Base-by-base conservation (phyloP, 2,329 filamentous ascomycete species). In the Paecilomyces formosus region DNA sequence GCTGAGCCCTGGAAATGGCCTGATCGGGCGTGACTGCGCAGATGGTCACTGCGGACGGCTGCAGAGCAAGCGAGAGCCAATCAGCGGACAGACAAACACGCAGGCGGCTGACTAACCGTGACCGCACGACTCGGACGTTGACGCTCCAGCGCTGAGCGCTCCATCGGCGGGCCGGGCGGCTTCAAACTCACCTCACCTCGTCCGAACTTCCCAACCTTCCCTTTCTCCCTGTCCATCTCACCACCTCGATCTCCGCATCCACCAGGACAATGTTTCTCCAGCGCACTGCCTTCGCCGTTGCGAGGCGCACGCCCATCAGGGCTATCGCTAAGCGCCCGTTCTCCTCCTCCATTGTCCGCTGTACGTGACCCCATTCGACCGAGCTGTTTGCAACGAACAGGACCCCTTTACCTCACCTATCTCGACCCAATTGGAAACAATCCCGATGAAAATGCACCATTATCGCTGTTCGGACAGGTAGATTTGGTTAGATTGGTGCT, bases 181-280 rank as follows among this genome's bases (percentile, higher is more conserved):
- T 72, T 73, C 71, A 71, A 73, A 72, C 68, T 72, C 68, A 71
- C 70, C 68, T 39, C 55, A 26, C 55, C 45, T 53, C 31, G n/a
- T 53, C 55, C 18, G 54, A 45, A 45, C 65, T 66, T 68, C 66
- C 64, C 66, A 70, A 67, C 66, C 67, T 70, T 66, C 63, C 66
- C 63, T 61, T 65, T 66, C 61, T 64, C 62, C 62, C 66, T 61
- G 11, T 68, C 66, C 60, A 62, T 64, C 62, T 63, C 64, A 54
- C 64, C 60, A 57, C 60, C 60, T 55, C 51, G 57, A 31, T 61
- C 63, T 64, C 64, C 60, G 58, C 64, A 62, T 63, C 63, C 64
- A 64, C 62, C 61, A 64, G 68, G 69, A 72, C 68, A 71, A 80
- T 78, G 78, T 79, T 78, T 72, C 72, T 74, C 64, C 75, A 75